A percentile compares a stretch with the other conserved stretches of the same genome.
These are phyloP conservation scores for Paramecium bursaria DNA, from an alignment of 73 alveolate species.

Conservation along the genomic window DNA sequence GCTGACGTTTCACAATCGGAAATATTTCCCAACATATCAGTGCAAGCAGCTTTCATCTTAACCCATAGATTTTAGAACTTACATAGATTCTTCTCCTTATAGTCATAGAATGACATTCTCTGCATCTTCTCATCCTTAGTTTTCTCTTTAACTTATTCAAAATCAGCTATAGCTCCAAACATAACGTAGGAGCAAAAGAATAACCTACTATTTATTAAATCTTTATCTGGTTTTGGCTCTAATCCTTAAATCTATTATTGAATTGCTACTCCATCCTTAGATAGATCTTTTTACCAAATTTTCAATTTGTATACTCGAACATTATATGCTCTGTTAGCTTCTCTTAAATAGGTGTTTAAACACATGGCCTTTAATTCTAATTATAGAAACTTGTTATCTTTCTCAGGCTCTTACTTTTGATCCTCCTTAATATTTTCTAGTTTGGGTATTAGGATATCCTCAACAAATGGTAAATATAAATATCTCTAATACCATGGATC, in stretches of 20 bases:
- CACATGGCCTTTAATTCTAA: conserved; percentile 59
- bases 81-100: conserved; percentile 57
- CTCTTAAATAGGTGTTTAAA: conserved; percentile 66
- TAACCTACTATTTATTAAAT: neutral
- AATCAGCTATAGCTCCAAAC: conserved; percentile 40
- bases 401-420: neutral
- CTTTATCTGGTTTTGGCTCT: conserved; percentile 25
- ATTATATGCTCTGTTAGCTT: conserved; percentile 67
- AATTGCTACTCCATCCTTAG: conserved; percentile 51
- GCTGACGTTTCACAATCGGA: conserved; percentile 48
- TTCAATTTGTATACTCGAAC: conserved; percentile 63
- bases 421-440: conserved; percentile 64
- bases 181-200: conserved; percentile 7
- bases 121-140: conserved; percentile 58
- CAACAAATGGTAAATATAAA: conserved; percentile 65
- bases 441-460: conserved; percentile 65
- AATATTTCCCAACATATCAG: conserved; percentile 64
- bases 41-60: conserved; percentile 27
- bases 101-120: conserved; percentile 52
- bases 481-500: conserved; percentile 71
- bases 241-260: conserved; percentile 19
- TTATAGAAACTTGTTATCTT: conserved; percentile 7
- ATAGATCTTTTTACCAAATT: conserved; percentile 2
- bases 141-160: conserved; percentile 52
- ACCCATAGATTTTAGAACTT: conserved; percentile 42